Base-by-base conservation (phyloP, 768 basidiomycete species). In the Leccinum olivaceopallidum region DNA sequence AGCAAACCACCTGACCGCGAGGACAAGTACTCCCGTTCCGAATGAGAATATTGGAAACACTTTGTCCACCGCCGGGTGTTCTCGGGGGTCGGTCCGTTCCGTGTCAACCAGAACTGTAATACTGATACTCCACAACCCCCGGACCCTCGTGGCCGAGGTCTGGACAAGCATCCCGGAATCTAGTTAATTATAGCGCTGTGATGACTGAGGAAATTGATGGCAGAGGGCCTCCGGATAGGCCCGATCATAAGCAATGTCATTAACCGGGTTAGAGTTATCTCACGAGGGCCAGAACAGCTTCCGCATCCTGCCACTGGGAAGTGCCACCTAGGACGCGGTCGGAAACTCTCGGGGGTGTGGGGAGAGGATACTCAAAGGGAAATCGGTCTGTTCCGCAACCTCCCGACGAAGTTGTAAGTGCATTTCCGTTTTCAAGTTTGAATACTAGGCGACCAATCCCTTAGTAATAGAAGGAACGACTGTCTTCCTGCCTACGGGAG, bases 341-440 rank as follows among this genome's bases (percentile, higher is more conserved):
- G 68, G 68, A 60, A 30, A 26, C 5, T 37, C 48, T 61, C 67
- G 62, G 65, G 26, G 20, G 26, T n/a, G 22, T 22, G 26, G 47
- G 39, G 26, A 28, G 37, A 14, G 22, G 10, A 37, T 20, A 53
- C 44, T 13, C 20, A 47, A 47, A 13, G 20, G 18, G 44, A 20
- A 4, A n/a, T 44, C 18, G 3, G 9, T 44, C 42, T 44, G 44
- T 47, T 47, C 44, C 44, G 44, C 1, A 47, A 20, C 44, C 7
- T 9, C 44, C 44, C 44, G 44, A 44, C 42, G 3, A 9, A n/a
- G 32, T 8, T 18, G 18, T 42, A 2, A 42, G 39, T 42, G 14
- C 28, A 28, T 28, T 7, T 7, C 28, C 28, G 28, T 28, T 28
- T 28, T 28, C 28, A 28, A 28, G 28, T 28, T 8, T 28, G 28